Percentiles rank a stretch among this genome's conserved stretches.
These are phyloP conservation scores for Jaenimonas drosophilae DNA, from an alignment of 208 protist genomes.

Conservation along the genomic window DNA sequence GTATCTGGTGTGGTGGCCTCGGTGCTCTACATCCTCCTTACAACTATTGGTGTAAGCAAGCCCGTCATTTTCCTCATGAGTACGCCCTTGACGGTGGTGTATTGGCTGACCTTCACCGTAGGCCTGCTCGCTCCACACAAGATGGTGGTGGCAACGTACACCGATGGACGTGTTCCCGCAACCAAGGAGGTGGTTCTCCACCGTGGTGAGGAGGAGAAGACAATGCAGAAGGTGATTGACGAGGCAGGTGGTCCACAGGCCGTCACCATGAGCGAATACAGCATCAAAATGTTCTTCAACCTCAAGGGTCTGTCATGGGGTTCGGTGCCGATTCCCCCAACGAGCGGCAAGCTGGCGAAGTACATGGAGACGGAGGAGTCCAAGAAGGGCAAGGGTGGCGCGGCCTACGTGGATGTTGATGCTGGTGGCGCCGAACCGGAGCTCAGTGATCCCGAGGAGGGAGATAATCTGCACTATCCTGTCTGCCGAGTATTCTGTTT, in stretches of 20 bases:
- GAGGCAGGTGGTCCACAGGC: conserved; percentile 2
- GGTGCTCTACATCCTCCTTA: conserved; percentile 64
- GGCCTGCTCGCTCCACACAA: conserved; percentile 46
- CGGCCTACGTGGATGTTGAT: conserved; percentile 1
- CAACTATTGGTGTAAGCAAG: conserved; percentile 29
- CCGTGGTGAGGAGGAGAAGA: conserved; percentile 21
- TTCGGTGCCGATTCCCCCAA: conserved; percentile 10
- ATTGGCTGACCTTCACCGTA: conserved; percentile 64
- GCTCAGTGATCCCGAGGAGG: background rate
- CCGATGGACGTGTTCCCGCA: background rate
- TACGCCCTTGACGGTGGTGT: conserved; percentile 43
- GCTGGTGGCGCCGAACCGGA: conserved; percentile 7
- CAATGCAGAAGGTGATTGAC: conserved; percentile 13
- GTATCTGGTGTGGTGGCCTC: conserved; percentile 76
- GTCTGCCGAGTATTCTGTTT: conserved; percentile 18
- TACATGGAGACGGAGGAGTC: conserved; percentile 1
- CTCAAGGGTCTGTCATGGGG: conserved; percentile 23
- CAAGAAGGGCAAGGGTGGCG: conserved; percentile 1
- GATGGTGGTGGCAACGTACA: conserved; percentile 15
- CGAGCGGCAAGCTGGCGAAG: background rate
- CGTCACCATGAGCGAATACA: conserved; percentile 14
- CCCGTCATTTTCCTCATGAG: conserved; percentile 59
- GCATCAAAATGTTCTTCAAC: conserved; percentile 39
- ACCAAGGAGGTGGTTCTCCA: conserved; percentile 8
- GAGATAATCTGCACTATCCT: conserved; percentile 23